Evolutionary conservation across 164 flowering plant genomes (phyloP).

Genomic region (Tetracentron sinense): DNA sequence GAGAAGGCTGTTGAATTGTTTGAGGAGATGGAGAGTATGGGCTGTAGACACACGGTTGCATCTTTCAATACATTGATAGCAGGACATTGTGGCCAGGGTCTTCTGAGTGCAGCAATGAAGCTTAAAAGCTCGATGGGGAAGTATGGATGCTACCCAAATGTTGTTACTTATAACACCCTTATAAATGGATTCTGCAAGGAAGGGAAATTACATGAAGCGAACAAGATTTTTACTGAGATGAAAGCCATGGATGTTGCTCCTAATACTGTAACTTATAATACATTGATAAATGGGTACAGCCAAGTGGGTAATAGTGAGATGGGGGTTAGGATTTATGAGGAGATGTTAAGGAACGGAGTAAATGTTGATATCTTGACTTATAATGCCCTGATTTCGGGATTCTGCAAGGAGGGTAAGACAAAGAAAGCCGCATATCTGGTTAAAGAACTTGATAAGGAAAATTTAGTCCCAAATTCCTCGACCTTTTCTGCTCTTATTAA

Average conservation of each 20-base stretch:
- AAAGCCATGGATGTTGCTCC: slow-evolving; percentile 51
- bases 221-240: slow-evolving; percentile 62
- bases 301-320: slow-evolving; percentile 56
- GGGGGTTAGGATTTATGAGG: slow-evolving; percentile 56
- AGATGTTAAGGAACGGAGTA: slow-evolving; percentile 59
- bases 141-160: slow-evolving; percentile 46
- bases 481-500: slow-evolving; percentile 76
- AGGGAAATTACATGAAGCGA: slow-evolving; percentile 69
- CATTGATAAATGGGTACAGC: slow-evolving; percentile 67
- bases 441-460: slow-evolving; percentile 60
- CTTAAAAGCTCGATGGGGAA: slow-evolving; percentile 57
- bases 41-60: slow-evolving; percentile 44
- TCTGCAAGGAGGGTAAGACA: slow-evolving; percentile 83
- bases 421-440: slow-evolving; percentile 75
- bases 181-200: slow-evolving; percentile 69
- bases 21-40: slow-evolving; percentile 54
- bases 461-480: slow-evolving; percentile 64
- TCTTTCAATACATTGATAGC: slow-evolving; percentile 73
- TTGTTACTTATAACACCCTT: slow-evolving; percentile 65
- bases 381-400: slow-evolving; percentile 73
- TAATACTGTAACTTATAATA: slow-evolving; percentile 69
- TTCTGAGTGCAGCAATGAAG: slow-evolving; percentile 51
- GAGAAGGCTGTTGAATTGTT: slow-evolving; percentile 69
- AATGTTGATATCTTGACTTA: slow-evolving; percentile 69
- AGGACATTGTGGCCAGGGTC: slow-evolving; percentile 62